Evolutionary conservation across 2,329 filamentous ascomycete genomes (phyloP).

Genomic region (Cladosporium velox): DNA sequence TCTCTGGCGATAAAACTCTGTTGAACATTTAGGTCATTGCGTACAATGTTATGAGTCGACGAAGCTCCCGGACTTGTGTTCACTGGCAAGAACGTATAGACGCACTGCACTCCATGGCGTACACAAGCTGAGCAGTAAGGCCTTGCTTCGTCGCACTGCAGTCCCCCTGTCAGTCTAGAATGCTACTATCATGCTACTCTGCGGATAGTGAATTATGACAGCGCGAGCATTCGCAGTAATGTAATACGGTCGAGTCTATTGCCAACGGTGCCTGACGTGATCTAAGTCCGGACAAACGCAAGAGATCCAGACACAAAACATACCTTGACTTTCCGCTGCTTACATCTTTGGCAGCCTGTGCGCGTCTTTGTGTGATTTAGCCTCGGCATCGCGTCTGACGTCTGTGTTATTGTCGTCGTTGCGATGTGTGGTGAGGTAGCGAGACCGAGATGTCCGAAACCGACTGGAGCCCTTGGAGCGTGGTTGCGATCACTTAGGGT

Average conservation of each 20-base stretch:
- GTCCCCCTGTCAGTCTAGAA: background rate
- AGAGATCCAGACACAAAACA: background rate
- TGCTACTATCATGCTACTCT: background rate
- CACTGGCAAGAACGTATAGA: conserved; percentile 22
- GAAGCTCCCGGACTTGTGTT: background rate
- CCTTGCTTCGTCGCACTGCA: conserved; percentile 30
- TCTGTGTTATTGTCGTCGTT: background rate
- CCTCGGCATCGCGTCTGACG: conserved; percentile 24
- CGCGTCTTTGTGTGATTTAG: conserved; percentile 29
- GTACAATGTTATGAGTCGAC: background rate
- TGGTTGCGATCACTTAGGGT: background rate
- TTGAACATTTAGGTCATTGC: background rate
- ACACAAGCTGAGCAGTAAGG: conserved; percentile 31
- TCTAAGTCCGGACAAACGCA: background rate
- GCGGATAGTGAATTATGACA: background rate
- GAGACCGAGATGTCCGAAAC: background rate
- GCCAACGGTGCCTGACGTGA: background rate
- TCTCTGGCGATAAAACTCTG: too few species aligned
- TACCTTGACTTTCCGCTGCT: conserved; percentile 31
- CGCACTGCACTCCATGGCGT: conserved; percentile 30
- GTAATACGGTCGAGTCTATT: background rate
- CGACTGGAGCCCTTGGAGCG: background rate
- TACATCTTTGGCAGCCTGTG: conserved; percentile 30
- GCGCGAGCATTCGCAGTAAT: background rate
- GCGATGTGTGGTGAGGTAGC: background rate